Base-by-base conservation (phyloP, 768 basidiomycete genomes). In the Xerocomus spinulosus region DNA sequence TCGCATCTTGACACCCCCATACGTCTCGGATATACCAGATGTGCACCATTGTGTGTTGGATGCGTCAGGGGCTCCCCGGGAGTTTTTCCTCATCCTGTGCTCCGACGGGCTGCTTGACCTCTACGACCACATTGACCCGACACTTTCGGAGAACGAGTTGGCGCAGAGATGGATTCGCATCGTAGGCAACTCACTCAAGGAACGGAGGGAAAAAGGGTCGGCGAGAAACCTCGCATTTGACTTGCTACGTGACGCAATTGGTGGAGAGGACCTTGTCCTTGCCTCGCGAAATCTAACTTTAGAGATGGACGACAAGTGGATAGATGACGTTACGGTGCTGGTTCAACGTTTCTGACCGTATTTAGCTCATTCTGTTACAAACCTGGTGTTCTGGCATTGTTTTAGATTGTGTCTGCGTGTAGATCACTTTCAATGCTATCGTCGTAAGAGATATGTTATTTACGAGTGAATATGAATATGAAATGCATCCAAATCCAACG, bases 271-370 rank as follows among this genome's bases (percentile, higher is more conserved):
- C 49, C 49, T 55, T 12, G 60, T 66, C 15, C 60, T 66, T 5
- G 69, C 66, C 12, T 77, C 75, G n/a, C 67, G 68, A 51, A 70
- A 68, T 36, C 45, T 77, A 26, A 78, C 76, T 8, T 63, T 77
- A 36, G 77, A 77, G 60, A 76, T 76, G 69, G 71, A 71, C 46
- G 74, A 73, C 32, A 68, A 68, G 46, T 77, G 75, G 76, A 71
- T 77, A 61, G 77, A 77, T 50, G 75, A 77, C 50, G 68, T 73
- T 17, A 77, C 75, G 8, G 64, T 77, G 21, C 48, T 77, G 18
- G 69, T 78, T 41, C 75, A 74, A 46, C 65, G 65, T 43, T 57
- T 72, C 17, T 64, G 53, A 64, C 49, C 29, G 9, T 26, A 34
- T 47, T 34, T 18, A 12, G 13, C 23, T 32, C 15, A 15, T 18